A percentile compares a stretch with the other conserved stretches of the same genome.
Conservation (phyloP, 1,284 basidiomycete genomes). For the Apiotrichum siamense region DNA sequence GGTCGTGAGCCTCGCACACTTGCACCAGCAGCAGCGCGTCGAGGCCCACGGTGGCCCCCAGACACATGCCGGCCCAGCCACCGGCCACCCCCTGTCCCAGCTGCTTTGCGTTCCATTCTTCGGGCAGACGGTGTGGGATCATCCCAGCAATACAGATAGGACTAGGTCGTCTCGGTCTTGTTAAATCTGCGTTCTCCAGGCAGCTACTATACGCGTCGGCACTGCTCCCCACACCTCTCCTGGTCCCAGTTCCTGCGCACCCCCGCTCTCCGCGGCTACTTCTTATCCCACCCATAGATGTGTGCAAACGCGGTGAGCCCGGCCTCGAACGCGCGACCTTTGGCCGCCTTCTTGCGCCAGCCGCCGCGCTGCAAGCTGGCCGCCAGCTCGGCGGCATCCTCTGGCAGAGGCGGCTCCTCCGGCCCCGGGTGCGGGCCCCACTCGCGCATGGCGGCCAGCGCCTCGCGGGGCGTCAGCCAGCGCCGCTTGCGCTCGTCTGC, state of each 20-base stretch:
- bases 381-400: background rate
- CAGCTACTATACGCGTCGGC: too few relatives aligned
- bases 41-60: too few relatives aligned
- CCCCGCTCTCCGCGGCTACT: too few relatives aligned
- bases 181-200: too few relatives aligned
- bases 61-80: too few relatives aligned
- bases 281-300: constrained; percentile 6
- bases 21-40: too few relatives aligned
- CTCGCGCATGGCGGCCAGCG: constrained; percentile 4
- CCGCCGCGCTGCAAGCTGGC: constrained; percentile 8
- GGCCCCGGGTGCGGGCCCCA: background rate
- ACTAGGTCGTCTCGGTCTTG: too few relatives aligned
- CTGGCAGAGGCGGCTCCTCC: background rate
- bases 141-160: background rate
- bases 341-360: constrained; percentile 30
- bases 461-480: constrained; percentile 21
- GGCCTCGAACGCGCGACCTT: constrained; percentile 31
- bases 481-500: constrained; percentile 25
- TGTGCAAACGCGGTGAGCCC: constrained; percentile 21
- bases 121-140: background rate
- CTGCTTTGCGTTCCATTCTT: too few relatives aligned
- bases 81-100: too few relatives aligned
- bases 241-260: too few relatives aligned
- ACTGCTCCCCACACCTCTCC: too few relatives aligned
- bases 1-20: too few relatives aligned